Percentiles rank a stretch among this genome's conserved stretches.
Evolutionary conservation across 2,329 filamentous ascomycete species (phyloP).

Genomic region (Trichoderma pleuroti): DNA sequence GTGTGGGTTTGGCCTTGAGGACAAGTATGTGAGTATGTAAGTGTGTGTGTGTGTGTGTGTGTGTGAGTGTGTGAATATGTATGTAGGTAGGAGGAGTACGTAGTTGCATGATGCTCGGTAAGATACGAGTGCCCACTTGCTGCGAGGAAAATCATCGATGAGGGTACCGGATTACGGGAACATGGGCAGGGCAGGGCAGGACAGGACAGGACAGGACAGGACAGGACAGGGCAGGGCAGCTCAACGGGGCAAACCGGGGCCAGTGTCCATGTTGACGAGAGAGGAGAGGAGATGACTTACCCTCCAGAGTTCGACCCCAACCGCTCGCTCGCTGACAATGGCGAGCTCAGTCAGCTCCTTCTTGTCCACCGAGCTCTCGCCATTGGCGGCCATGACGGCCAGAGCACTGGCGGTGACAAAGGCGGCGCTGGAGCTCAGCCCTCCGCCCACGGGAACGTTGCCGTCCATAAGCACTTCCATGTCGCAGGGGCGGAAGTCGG

Average conservation of each 20-base stretch:
- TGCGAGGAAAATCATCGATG: conserved; percentile 15
- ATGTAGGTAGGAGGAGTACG: too few relatives aligned
- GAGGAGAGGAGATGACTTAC: conserved; percentile 40
- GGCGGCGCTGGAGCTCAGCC: conserved; percentile 88
- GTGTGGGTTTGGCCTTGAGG: neutral
- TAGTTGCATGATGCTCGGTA: neutral
- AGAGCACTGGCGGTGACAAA: conserved; percentile 89
- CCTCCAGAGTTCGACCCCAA: conserved; percentile 96
- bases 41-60: neutral
- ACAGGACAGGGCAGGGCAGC: too few relatives aligned
- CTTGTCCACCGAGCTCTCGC: conserved; percentile 76
- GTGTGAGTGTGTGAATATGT: too few relatives aligned
- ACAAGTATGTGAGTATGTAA: neutral
- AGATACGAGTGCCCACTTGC: conserved; percentile 10
- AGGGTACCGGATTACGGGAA: neutral
- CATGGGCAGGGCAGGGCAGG: conserved; percentile 1
- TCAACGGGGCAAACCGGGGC: neutral
- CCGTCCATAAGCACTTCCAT: conserved; percentile 91
- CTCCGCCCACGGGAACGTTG: conserved; percentile 86
- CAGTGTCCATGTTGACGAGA: neutral
- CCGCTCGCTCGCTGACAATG: conserved; percentile 88
- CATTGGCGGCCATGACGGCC: conserved; percentile 83
- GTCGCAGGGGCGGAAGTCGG: conserved; percentile 60
- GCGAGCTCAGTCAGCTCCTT: conserved; percentile 88
- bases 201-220: too few relatives aligned